Base-by-base conservation (phyloP, 805 yeast genomes). In the Hagleromyces aurorensis region DNA sequence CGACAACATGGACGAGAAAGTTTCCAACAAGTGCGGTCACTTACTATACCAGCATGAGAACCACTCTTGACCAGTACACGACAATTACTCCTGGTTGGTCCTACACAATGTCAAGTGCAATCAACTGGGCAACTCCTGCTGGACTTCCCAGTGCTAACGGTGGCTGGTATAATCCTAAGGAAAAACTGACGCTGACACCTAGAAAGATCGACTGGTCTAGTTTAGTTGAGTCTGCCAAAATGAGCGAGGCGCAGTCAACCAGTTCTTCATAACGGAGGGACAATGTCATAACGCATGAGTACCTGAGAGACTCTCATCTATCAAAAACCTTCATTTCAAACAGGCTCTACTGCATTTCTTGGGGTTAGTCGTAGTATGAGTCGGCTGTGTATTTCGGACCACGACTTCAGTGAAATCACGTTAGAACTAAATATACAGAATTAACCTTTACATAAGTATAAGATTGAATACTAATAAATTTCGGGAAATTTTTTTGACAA, bases 61-160 rank as follows among this genome's bases (percentile, higher is more conserved):
- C 57, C 2, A 24, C 53, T 3, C 36, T 52, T 14, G 44, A 48
- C 2, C 65, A 61, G 27, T 53, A 51, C 7, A 72, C 95, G 2
- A 89, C 97, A 1, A 43, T 72, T 17, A 89, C 96, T 1, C 86
- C 87, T 7, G 86, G 87, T 23, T 83, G 96, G 86, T 65, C 76
- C 7, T 81, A 84, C 49, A 65, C 81, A 1, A 66, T 73, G 38
- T 62, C 71, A 9, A 75, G 85, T 12, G 64, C 61, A 26, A 60
- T 67, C 26, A 89, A 89, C 57, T 70, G 64, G 43, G 96, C 91
- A 1, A 48, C 80, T 0, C 78, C 71, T 4, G 87, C 87, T 7
- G 70, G 76, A 5, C 66, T 70, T 49, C 89, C 91, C 4, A 69
- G 77, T 18, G 69, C 57, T 26, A 60, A 64, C 34, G 67, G 68